These are phyloP conservation scores for Camellia japonica DNA, from an alignment of 148 eudicot species.

Conservation along the genomic window DNA sequence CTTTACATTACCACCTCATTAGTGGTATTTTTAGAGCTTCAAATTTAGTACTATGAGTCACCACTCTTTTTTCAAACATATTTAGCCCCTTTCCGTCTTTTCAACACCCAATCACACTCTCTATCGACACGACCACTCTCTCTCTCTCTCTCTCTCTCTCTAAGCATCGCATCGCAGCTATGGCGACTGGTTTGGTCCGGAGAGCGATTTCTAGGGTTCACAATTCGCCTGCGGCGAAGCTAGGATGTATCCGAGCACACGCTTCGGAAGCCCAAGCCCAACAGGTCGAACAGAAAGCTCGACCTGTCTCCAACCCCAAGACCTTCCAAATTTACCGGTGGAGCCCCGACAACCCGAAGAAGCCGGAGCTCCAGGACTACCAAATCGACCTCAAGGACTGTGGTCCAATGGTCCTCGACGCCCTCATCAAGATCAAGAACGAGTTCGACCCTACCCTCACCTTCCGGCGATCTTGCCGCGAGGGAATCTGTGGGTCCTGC, in stretches of 20 bases:
- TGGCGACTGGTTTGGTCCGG: conserved; percentile 60
- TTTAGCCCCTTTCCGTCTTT: background rate
- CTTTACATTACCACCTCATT: no score
- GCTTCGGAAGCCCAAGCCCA: conserved; percentile 38
- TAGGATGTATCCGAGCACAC: conserved; percentile 30
- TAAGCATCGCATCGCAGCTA: background rate
- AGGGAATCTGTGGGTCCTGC: conserved; percentile 95
- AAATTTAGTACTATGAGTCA: no score
- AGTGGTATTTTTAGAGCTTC: no score
- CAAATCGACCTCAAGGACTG: conserved; percentile 83
- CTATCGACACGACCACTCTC: background rate
- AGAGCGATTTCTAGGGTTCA: conserved; percentile 31
- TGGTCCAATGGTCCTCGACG: conserved; percentile 96
- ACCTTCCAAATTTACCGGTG: conserved; percentile 94
- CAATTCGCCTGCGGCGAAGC: conserved; percentile 29
- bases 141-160: background rate
- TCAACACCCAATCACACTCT: background rate
- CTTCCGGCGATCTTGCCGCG: conserved; percentile 90
- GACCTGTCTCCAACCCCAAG: conserved; percentile 24
- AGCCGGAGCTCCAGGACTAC: conserved; percentile 61
- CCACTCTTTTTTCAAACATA: no score
- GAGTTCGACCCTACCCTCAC: conserved; percentile 88
- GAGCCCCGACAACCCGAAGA: conserved; percentile 70
- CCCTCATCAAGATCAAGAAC: conserved; percentile 91
- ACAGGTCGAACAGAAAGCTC: conserved; percentile 13